These are phyloP conservation scores for Lineolata rhizophorae DNA, from an alignment of 495 filamentous ascomycete genomes.

Conservation along the genomic window DNA sequence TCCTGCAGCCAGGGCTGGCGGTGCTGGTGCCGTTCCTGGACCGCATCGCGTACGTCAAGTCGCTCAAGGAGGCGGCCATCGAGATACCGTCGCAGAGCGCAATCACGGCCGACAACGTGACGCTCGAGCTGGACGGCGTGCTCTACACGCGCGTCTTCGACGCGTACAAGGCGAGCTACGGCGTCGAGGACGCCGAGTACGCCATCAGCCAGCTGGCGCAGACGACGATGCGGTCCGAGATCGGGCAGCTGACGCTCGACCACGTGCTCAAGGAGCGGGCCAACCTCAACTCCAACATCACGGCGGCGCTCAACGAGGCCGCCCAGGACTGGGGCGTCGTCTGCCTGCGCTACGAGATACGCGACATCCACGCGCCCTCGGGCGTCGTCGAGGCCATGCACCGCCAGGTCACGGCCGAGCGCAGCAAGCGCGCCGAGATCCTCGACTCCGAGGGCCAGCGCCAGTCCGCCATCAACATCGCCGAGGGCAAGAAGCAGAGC, in stretches of 20 bases:
- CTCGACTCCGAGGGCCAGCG: conserved; percentile 88
- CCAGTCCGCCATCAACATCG: conserved; percentile 94
- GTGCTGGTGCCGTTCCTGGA: conserved; percentile 81
- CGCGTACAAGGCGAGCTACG: conserved; percentile 95
- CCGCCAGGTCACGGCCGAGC: conserved; percentile 87
- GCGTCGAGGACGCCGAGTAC: conserved; percentile 96
- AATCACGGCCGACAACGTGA: conserved; percentile 97
- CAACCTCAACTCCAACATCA: conserved; percentile 91
- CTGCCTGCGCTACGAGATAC: conserved; percentile 90
- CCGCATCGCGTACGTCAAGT: conserved; percentile 94
- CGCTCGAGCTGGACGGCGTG: conserved; percentile 84
- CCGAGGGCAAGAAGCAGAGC: conserved; percentile 85
- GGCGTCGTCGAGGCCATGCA: conserved; percentile 94
- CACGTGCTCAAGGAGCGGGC: conserved; percentile 94
- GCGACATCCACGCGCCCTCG: conserved; percentile 91
- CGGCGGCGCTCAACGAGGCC: conserved; percentile 91
- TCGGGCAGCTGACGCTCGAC: conserved; percentile 87
- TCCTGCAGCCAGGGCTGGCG: conserved; percentile 76
- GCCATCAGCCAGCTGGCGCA: conserved; percentile 95
- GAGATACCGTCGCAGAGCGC: conserved; percentile 93
- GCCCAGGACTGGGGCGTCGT: conserved; percentile 91
- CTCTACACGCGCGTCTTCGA: conserved; percentile 91
- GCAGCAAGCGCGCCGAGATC: conserved; percentile 92
- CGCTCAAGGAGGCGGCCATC: conserved; percentile 82
- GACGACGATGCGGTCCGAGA: conserved; percentile 96